Percentiles rank a stretch among this genome's conserved stretches.
phyloP scores from a whole-genome alignment of 129 eudicot genomes.

The Flaveria brownii region DNA sequence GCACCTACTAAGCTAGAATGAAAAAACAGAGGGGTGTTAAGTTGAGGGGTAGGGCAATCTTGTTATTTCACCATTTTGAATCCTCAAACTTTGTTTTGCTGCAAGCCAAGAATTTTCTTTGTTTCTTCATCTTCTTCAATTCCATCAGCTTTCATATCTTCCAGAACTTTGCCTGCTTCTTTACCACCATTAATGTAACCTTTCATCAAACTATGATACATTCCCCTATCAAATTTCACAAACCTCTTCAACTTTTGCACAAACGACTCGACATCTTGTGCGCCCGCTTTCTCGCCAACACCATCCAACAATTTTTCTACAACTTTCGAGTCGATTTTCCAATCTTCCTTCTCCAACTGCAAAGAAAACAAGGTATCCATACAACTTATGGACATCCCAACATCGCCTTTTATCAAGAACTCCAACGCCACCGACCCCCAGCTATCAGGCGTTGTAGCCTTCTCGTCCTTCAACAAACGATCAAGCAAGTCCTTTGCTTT shows the following conservation, averaged over 20 bases:
- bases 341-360: slow-evolving; percentile 33
- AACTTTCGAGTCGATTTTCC: slow-evolving; percentile 46
- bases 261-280: slow-evolving; percentile 42
- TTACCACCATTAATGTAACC: slow-evolving; percentile 47
- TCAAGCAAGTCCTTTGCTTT: slow-evolving; percentile 60
- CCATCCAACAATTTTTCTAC: slow-evolving; percentile 36
- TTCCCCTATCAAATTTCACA: slow-evolving; percentile 42
- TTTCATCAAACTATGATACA: slow-evolving; percentile 56
- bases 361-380: slow-evolving; percentile 49
- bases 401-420: slow-evolving; percentile 50
- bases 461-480: slow-evolving; percentile 35
- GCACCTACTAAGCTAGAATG: neutral
- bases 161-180: slow-evolving; percentile 41
- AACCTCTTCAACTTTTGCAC: slow-evolving; percentile 40
- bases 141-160: slow-evolving; percentile 57
- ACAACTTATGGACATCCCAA: slow-evolving; percentile 38
- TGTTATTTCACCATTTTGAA: slow-evolving; percentile 24
- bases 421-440: slow-evolving; percentile 55
- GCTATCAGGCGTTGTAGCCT: slow-evolving; percentile 36
- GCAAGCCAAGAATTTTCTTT: slow-evolving; percentile 39
- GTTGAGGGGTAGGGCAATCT: slow-evolving; percentile 3
- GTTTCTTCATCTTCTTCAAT: slow-evolving; percentile 57
- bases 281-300: slow-evolving; percentile 47
- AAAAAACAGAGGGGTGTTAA: neutral
- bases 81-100: slow-evolving; percentile 21